phyloP scores from a whole-genome alignment of 495 filamentous ascomycete species.

The Daldinia concentrica region DNA sequence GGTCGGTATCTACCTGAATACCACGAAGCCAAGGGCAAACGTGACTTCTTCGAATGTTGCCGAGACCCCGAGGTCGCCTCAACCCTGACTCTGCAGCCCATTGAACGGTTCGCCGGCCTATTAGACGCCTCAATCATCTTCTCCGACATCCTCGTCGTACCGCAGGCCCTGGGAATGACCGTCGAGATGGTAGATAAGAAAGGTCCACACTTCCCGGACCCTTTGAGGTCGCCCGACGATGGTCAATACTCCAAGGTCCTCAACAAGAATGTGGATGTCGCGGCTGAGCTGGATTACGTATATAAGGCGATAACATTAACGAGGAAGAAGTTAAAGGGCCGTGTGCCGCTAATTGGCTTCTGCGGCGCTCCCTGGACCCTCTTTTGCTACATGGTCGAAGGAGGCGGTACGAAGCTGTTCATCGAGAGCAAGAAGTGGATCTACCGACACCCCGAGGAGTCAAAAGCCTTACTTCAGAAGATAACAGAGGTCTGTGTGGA shows the following conservation, averaged over 20 bases:
- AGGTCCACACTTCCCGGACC: constrained; percentile 91
- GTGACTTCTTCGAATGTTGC: constrained; percentile 98
- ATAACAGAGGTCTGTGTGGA: constrained; percentile 93
- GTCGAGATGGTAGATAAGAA: constrained; percentile 98
- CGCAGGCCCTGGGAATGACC: constrained; percentile 95
- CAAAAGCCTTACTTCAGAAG: constrained; percentile 83
- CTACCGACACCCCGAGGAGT: constrained; percentile 84
- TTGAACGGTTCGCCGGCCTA: constrained; percentile 87
- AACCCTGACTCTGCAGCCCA: constrained; percentile 89
- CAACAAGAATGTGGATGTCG: constrained; percentile 80
- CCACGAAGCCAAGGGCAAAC: constrained; percentile 85
- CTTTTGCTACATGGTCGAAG: constrained; percentile 98
- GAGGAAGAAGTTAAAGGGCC: constrained; percentile 82
- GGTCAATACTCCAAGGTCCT: constrained; percentile 82
- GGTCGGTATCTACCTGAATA: constrained; percentile 98
- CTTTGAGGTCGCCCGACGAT: constrained; percentile 78
- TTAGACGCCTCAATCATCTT: constrained; percentile 99
- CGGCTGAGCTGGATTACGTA: constrained; percentile 86
- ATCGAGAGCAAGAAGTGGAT: constrained; percentile 93
- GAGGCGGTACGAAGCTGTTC: constrained; percentile 93
- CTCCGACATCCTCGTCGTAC: constrained; percentile 97
- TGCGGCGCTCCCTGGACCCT: constrained; percentile 97
- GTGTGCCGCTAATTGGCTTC: constrained; percentile 96
- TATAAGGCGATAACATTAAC: constrained; percentile 95
- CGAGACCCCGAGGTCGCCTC: constrained; percentile 91